Evolutionary conservation across 2,329 filamentous ascomycete species (phyloP).

Genomic region (Atkinsonella texensis): DNA sequence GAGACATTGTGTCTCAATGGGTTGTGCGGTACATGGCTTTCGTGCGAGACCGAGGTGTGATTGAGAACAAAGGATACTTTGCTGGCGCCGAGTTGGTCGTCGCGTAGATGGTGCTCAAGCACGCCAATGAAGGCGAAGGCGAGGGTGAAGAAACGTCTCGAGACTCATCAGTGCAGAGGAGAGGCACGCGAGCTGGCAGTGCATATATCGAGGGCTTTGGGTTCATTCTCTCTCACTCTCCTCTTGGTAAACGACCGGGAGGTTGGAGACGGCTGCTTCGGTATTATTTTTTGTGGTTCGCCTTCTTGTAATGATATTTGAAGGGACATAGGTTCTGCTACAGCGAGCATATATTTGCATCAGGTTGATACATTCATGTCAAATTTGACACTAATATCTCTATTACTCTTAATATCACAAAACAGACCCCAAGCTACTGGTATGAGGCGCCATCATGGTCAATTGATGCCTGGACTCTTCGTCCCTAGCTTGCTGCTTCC

Average conservation of each 20-base stretch:
- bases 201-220: not conserved
- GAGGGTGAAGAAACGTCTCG: not conserved
- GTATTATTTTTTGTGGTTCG: not conserved
- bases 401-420: too few relatives aligned
- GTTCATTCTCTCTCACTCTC: not conserved
- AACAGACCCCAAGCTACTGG: too few relatives aligned
- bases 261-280: not conserved
- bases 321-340: not conserved
- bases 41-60: constrained; percentile 83
- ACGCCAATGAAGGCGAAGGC: not conserved
- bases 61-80: constrained; percentile 98
- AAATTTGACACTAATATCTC: not conserved
- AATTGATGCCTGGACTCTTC: too few relatives aligned
- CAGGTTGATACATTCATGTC: not conserved
- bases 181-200: not conserved
- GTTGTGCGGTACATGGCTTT: constrained; percentile 96
- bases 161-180: not conserved
- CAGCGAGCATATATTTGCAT: constrained; percentile 5
- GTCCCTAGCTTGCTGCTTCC: too few relatives aligned
- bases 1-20: constrained; percentile 80
- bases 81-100: constrained; percentile 58
- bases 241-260: not conserved
- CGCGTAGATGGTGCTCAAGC: not conserved
- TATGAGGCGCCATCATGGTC: too few relatives aligned
- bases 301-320: not conserved